Evolutionary conservation across 1,284 basidiomycete genomes (phyloP), one percentile per base, ranked within the genome.

Genomic region (Tylopilus sp.): DNA sequence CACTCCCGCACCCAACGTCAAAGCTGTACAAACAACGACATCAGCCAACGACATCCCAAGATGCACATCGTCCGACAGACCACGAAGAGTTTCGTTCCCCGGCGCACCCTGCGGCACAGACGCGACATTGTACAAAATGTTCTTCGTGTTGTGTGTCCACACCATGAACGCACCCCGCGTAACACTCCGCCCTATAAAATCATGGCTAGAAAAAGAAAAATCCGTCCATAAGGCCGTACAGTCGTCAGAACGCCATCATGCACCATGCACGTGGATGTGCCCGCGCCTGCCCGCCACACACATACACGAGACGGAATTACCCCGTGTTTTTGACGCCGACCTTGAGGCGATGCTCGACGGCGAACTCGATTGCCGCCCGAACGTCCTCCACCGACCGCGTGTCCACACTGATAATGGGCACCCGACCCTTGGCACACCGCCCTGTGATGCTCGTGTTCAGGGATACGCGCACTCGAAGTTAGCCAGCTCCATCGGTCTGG

Each of bases 291-390:
- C 15, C 16, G 13, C 23, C 21, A 23, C 7, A 11, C n/a, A 12
- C 23, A 7, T 26, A 18, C n/a, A 21, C 11, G 12, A 12, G 10
- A 30, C 5, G 4, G 25, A 58, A 65, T 40, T 52, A 71, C 67
- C 75, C 74, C 1, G 75, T 77, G 48, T 74, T 75, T 59, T 77
- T 79, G 16, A 78, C 61, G 1, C 72, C 72, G 2, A 77, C 49
- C 4, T 70, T 70, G 18, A 78, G 57, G 51, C 72, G 71, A 47
- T 74, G 60, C 25, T 64, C 49, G 6, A 51, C 63, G 0, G 71
- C 46, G 13, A 64, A 60, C 2, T 10, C 13, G 3, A 61, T 23
- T 8, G 50, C 72, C 19, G 65, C 69, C 53, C 74, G 68, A 5
- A 78, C 55, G 50, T 74, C 73, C 19, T 36, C 51, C 6, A 61